Percentiles rank a stretch among this genome's conserved stretches.
Evolutionary conservation across 306 rosid genomes (phyloP).

Genomic region (Dalbergia cochinchinensis): DNA sequence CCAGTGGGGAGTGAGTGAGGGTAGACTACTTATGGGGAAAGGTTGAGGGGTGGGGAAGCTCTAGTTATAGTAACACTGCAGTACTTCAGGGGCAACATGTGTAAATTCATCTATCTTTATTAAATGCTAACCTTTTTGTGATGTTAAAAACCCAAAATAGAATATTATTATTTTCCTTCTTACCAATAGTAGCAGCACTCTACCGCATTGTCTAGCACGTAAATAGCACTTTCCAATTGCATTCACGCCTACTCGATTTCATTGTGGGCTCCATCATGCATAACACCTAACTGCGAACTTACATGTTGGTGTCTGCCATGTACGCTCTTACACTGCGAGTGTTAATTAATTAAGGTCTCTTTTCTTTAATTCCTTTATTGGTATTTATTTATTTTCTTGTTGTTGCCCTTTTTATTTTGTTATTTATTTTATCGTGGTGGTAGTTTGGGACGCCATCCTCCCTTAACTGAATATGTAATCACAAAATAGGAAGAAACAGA

Average conservation of each 20-base stretch:
- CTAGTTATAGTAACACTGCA: conserved; percentile 9
- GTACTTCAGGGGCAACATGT: conserved; percentile 41
- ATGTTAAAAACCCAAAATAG: background rate
- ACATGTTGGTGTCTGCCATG: background rate
- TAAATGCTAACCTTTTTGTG: background rate
- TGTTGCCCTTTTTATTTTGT: background rate
- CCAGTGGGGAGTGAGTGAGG: conserved; percentile 22
- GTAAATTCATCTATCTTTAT: conserved; percentile 40
- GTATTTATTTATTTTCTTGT: no score
- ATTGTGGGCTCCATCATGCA: conserved; percentile 17
- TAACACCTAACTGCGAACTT: background rate
- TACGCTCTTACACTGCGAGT: conserved; percentile 18
- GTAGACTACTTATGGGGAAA: conserved; percentile 76
- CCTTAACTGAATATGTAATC: background rate
- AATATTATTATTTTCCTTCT: no score
- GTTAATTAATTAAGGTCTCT: background rate
- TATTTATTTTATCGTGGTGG: background rate
- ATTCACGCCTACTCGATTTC: background rate
- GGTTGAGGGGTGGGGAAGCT: background rate
- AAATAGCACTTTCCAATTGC: conserved; percentile 23
- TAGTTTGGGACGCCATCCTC: background rate
- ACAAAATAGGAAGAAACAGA: background rate
- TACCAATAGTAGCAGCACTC: no score
- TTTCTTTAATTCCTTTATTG: background rate
- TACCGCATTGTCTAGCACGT: conserved; percentile 9